phyloP scores from a whole-genome alignment of 2,329 filamentous ascomycete genomes.

The Paraconiothyrium brasiliense region DNA sequence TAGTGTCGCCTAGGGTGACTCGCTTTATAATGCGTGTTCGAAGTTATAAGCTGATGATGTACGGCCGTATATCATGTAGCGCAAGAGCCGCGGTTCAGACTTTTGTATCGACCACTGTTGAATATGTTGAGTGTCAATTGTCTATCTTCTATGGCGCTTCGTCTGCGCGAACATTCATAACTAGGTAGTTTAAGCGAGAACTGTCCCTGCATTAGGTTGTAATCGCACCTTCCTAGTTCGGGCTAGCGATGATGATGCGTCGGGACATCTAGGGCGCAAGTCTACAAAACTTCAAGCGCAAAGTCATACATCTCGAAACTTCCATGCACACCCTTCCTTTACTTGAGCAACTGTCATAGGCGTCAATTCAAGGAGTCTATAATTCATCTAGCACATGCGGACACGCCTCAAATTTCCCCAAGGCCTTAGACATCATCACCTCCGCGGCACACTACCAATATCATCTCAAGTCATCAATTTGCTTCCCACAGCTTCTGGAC shows the following conservation, averaged over 20 bases:
- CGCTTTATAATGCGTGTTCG: no score
- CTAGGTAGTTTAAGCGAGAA: background rate
- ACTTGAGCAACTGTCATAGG: background rate
- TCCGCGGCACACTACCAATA: background rate
- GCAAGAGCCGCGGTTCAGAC: no score
- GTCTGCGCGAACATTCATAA: no score
- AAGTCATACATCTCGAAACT: constrained; percentile 9
- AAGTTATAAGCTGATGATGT: no score
- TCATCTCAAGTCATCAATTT: background rate
- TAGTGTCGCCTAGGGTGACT: no score
- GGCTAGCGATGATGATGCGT: constrained; percentile 2
- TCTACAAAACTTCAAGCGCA: background rate
- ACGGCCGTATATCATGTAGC: no score
- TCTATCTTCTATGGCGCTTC: no score
- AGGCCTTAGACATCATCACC: background rate
- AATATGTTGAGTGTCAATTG: no score
- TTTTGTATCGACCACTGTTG: no score
- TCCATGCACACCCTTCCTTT: background rate
- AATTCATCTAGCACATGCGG: background rate
- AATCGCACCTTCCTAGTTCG: constrained; percentile 6
- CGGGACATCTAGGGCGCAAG: constrained; percentile 11
- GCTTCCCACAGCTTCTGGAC: background rate
- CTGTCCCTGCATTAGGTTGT: background rate
- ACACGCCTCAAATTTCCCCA: background rate
- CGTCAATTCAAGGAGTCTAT: background rate